Evolutionary conservation across 169 alveolate species (phyloP), one percentile per base, ranked within the genome.

Genomic region (Cryptosporidium meleagridis): DNA sequence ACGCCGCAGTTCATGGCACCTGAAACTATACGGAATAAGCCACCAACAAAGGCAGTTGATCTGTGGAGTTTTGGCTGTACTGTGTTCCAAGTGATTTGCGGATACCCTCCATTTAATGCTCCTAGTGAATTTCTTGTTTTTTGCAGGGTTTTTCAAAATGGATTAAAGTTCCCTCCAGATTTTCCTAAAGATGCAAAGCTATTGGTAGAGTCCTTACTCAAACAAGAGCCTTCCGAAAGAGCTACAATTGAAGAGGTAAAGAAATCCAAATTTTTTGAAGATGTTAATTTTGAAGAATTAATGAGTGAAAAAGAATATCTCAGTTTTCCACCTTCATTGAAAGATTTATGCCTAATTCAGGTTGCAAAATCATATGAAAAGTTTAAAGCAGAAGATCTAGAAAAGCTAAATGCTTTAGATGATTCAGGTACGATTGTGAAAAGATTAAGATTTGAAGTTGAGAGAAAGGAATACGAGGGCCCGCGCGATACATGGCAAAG

Each of bases 1-100:
- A 96, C 98, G 0, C 96, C 98, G 4, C 96, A 96, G 85, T 97
- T 96, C 91, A 97, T 97, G 98, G 95, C 98, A 10, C 98, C 98
- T 0, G 98, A 97, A 92, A 94, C 97, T n/a, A 92, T 97, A 41
- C 91, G 94, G 44, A 97, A 97, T 84, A 84, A 92, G 59, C 95
- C 94, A 65, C 91, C 95, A 75, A 97, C 96, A 41, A 89, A 91
- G 55, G 94, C 94, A 62, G 91, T 96, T 55, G 98, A 96, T 92
- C 70, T 95, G 37, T 96, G 98, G 98, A 92, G 97, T 67, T 93
- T 96, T 45, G 98, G 98, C 6, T 96, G 98, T 69, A 93, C 97
- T 14, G 91, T 96, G 41, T 96, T 94, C 80, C 98, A 97, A 84
- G 85, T 97, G 71, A 86, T 95, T 39, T 72, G 95, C 21, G 98